Evolutionary conservation across 2,329 filamentous ascomycete species (phyloP).

Genomic region (Sclerotinia spermophila): DNA sequence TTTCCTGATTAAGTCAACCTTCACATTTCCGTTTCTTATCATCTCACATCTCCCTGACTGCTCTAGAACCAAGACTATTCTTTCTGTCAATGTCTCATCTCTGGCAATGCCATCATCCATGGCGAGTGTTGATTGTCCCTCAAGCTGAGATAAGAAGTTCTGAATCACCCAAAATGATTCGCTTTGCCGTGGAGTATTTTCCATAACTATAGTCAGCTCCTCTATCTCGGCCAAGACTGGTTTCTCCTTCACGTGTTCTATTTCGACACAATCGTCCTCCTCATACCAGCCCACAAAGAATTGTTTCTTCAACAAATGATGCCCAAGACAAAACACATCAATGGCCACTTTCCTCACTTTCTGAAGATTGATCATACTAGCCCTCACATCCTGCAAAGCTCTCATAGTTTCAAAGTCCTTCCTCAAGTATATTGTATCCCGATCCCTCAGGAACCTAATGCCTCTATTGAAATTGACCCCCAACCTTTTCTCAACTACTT

Average conservation of each 20-base stretch:
- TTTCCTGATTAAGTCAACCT: background rate
- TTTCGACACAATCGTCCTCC: background rate
- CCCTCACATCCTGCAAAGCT: background rate
- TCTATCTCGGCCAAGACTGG: conserved; percentile 10
- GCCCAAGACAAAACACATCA: background rate
- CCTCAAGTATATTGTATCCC: conserved; percentile 5
- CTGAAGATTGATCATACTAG: background rate
- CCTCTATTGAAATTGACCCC: background rate
- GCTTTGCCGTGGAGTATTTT: background rate
- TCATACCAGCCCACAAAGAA: conserved; percentile 5
- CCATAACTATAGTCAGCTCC: background rate
- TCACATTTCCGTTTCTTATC: background rate
- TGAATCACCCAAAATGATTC: background rate
- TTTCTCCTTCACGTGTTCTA: background rate
- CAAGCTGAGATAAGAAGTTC: background rate
- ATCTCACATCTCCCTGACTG: background rate
- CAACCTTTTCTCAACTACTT: background rate
- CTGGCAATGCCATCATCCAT: background rate
- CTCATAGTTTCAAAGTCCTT: background rate
- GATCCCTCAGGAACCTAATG: conserved; percentile 2
- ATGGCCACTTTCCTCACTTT: background rate
- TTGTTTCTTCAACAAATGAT: conserved; percentile 12
- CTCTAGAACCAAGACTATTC: background rate
- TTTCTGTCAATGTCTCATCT: background rate
- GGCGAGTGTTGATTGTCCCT: background rate